Conservation (phyloP, 768 basidiomycete species). For the Artomyces pyxidatus region DNA sequence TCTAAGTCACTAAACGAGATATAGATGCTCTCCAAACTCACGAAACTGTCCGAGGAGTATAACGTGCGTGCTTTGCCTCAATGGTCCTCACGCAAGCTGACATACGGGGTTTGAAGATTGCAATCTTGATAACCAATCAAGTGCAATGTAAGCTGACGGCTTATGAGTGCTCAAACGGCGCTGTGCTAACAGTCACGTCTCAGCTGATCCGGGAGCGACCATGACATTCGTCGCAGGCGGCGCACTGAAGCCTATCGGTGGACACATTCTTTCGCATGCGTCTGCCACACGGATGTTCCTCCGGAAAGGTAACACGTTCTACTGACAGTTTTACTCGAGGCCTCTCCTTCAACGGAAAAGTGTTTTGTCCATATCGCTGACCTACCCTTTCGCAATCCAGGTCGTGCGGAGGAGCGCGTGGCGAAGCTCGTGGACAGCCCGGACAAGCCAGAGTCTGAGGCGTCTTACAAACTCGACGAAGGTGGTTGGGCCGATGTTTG, state of each 20-base stretch:
- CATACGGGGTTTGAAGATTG: conserved; percentile 46
- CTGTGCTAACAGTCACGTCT: conserved; percentile 27
- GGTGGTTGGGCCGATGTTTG: conserved; percentile 85
- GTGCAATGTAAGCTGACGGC: conserved; percentile 57
- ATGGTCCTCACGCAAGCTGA: conserved; percentile 1
- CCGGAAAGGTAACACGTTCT: conserved; percentile 55
- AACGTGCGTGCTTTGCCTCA: conserved; percentile 43
- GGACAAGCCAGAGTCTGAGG: conserved; percentile 84
- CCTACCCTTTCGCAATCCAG: conserved; percentile 28
- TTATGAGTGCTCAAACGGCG: background rate
- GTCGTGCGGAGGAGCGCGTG: conserved; percentile 85
- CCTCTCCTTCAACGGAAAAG: background rate
- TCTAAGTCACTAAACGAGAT: too few relatives aligned
- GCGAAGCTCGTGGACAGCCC: conserved; percentile 88
- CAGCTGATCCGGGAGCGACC: conserved; percentile 92
- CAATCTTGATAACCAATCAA: conserved; percentile 86
- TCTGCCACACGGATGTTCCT: conserved; percentile 84
- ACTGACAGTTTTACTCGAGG: background rate
- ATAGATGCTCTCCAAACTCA: conserved; percentile 86
- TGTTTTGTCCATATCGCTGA: background rate
- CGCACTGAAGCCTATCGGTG: conserved; percentile 85
- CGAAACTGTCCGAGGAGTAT: conserved; percentile 88
- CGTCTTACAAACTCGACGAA: conserved; percentile 86
- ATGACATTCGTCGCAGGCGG: conserved; percentile 95
- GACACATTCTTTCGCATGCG: conserved; percentile 80